Evolutionary conservation across 345 rosid genomes (phyloP).

Genomic region (Psidium guajava): DNA sequence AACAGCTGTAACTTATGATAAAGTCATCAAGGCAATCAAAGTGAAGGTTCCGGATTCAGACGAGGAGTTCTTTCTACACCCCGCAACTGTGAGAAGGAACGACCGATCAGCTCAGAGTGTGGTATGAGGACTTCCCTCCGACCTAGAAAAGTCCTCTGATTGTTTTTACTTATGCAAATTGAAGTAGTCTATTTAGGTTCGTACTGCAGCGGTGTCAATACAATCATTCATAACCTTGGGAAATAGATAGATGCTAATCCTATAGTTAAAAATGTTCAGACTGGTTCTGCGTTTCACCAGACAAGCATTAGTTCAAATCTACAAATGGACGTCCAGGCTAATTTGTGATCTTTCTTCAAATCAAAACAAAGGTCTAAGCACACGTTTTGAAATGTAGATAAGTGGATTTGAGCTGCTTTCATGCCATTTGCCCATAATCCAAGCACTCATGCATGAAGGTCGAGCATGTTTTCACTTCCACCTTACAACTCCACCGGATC

Average conservation of each 20-base stretch:
- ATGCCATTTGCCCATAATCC: not conserved
- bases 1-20: slow-evolving; percentile 82
- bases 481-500: not conserved
- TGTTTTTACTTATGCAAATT: not conserved
- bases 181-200: not conserved
- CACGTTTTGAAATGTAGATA: not conserved
- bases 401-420: not conserved
- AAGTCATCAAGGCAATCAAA: slow-evolving; percentile 60
- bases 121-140: slow-evolving; percentile 20
- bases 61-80: slow-evolving; percentile 84
- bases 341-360: not conserved
- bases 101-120: slow-evolving; percentile 91
- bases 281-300: not conserved
- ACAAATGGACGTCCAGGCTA: not conserved
- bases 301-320: not conserved
- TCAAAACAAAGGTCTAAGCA: not conserved
- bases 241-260: not conserved
- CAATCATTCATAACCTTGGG: not conserved
- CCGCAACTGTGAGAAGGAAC: slow-evolving; percentile 89
- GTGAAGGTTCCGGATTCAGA: slow-evolving; percentile 89
- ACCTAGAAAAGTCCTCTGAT: not conserved
- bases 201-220: not conserved
- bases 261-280: not conserved
- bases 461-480: not conserved
- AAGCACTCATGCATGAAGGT: not conserved